Percentiles rank a stretch among this genome's conserved stretches.
Evolutionary conservation across 2,329 filamentous ascomycete genomes (phyloP).

Genomic region (Pseudogymnoascus sp.): DNA sequence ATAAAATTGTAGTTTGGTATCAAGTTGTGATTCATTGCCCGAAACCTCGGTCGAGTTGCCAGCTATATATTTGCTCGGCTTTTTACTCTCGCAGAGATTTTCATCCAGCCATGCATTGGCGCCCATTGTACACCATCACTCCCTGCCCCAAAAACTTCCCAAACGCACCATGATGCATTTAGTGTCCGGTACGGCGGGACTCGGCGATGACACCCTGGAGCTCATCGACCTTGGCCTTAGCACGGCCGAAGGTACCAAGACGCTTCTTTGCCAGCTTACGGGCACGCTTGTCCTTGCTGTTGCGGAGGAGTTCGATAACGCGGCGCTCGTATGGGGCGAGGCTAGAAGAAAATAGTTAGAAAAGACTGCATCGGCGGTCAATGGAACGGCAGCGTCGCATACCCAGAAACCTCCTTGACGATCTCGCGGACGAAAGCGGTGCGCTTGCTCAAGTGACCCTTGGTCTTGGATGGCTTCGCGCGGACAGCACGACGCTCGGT

Average conservation of each 20-base stretch:
- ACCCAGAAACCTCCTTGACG: conserved; percentile 97
- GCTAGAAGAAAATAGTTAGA: conserved; percentile 32
- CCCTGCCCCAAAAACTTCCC: conserved; percentile 5
- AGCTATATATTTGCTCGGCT: conserved; percentile 3
- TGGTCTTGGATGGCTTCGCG: conserved; percentile 73
- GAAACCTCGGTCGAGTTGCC: conserved; percentile 3
- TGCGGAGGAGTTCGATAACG: conserved; percentile 97
- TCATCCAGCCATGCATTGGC: neutral
- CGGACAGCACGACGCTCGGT: conserved; percentile 71
- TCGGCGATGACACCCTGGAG: conserved; percentile 97
- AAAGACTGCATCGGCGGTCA: neutral
- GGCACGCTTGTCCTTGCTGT: conserved; percentile 98
- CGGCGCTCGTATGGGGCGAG: conserved; percentile 95
- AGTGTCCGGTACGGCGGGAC: conserved; percentile 71
- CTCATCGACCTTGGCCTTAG: conserved; percentile 99
- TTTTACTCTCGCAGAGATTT: conserved; percentile 9
- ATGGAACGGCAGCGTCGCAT: conserved; percentile 33
- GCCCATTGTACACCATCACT: conserved; percentile 9
- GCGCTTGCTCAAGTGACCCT: conserved; percentile 94
- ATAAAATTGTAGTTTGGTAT: conserved; percentile 1
- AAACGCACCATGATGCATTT: conserved; percentile 31
- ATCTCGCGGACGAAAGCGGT: conserved; percentile 95
- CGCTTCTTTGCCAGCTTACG: conserved; percentile 99
- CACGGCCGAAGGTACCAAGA: conserved; percentile 97
- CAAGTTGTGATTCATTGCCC: conserved; percentile 10